These are phyloP conservation scores for Begonia peltatifolia DNA, from an alignment of 306 rosid genomes.

Conservation along the genomic window DNA sequence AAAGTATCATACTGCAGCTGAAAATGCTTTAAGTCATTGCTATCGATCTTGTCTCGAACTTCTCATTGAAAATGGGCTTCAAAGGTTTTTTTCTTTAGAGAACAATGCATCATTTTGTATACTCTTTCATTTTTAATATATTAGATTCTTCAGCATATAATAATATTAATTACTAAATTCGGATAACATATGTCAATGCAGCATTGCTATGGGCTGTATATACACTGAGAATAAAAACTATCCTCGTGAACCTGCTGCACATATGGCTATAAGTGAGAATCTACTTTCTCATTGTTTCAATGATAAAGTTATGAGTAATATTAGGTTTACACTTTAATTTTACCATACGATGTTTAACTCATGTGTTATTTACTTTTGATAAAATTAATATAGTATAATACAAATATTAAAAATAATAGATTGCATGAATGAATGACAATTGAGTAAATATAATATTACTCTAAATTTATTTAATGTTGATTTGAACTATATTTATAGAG, in stretches of 20 bases:
- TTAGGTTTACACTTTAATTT: too few relatives aligned
- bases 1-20: conserved; percentile 97
- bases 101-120: background rate
- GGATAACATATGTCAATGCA: conserved; percentile 24
- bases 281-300: too few relatives aligned
- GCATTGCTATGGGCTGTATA: conserved; percentile 92
- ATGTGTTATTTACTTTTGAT: too few relatives aligned
- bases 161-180: conserved; percentile 12
- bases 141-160: conserved; percentile 8
- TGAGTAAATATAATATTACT: too few relatives aligned
- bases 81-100: conserved; percentile 30
- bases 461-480: too few relatives aligned
- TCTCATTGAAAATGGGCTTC: conserved; percentile 71
- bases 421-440: too few relatives aligned
- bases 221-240: conserved; percentile 86
- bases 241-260: conserved; percentile 99
- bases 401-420: too few relatives aligned
- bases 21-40: conserved; percentile 96
- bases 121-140: background rate
- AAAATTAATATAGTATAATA: too few relatives aligned
- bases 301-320: too few relatives aligned
- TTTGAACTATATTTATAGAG: too few relatives aligned
- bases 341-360: too few relatives aligned
- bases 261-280: conserved; percentile 91
- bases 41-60: conserved; percentile 97